phyloP scores from a whole-genome alignment of 148 eudicot genomes.

The Camellia granthamiana region DNA sequence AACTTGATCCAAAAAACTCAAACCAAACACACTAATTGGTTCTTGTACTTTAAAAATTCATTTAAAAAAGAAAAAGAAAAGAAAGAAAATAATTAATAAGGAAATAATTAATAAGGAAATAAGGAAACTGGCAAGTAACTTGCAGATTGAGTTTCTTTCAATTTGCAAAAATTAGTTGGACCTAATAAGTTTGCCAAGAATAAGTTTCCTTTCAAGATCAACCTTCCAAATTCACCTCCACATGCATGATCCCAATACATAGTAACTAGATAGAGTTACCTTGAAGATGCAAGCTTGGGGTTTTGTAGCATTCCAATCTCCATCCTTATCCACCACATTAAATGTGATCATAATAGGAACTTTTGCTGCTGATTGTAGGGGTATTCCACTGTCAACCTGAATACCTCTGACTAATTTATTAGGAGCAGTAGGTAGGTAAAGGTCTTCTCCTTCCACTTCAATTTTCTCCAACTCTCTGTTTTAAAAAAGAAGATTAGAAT shows the following conservation, averaged over 20 bases:
- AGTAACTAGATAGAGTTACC: constrained; percentile 36
- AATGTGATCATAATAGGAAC: constrained; percentile 99
- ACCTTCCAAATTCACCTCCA: background rate
- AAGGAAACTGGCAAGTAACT: background rate
- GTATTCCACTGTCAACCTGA: constrained; percentile 93
- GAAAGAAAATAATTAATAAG: background rate
- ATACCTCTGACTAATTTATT: constrained; percentile 85
- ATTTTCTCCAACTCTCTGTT: constrained; percentile 86
- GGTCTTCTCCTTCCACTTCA: constrained; percentile 74
- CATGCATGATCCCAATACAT: background rate
- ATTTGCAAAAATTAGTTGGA: constrained; percentile 8
- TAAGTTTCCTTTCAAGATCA: background rate
- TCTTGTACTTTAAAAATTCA: constrained; percentile 3
- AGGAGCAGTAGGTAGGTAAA: constrained; percentile 93
- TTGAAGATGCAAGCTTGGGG: constrained; percentile 99
- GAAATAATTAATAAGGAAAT: background rate
- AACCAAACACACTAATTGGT: background rate
- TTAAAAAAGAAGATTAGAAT: constrained; percentile 13
- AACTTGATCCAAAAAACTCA: too few species aligned
- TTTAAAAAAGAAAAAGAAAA: background rate
- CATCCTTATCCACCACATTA: constrained; percentile 75
- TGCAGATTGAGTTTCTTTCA: background rate
- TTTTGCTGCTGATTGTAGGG: constrained; percentile 97
- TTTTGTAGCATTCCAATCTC: constrained; percentile 58
- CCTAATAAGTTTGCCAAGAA: background rate